These are phyloP conservation scores for Phytophthora idaei DNA, from an alignment of 352 stramenopile genomes.

Conservation along the genomic window DNA sequence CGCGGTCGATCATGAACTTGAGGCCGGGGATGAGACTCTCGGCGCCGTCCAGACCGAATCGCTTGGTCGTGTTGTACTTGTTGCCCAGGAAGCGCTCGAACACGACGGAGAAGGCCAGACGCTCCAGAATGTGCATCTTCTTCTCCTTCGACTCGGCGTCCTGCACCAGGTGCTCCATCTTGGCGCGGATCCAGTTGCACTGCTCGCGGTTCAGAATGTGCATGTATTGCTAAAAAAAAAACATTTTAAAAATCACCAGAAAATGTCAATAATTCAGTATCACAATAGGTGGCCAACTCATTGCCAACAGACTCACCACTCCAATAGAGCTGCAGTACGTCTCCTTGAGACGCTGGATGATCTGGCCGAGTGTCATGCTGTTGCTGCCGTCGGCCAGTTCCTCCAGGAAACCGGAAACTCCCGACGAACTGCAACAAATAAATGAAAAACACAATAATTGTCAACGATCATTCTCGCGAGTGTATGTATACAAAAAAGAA, in stretches of 20 bases:
- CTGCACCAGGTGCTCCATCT: conserved; percentile 82
- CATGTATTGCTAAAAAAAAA: conserved; percentile 94
- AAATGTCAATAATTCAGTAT: conserved; percentile 4
- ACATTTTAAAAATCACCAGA: conserved; percentile 2
- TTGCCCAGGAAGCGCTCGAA: conserved; percentile 98
- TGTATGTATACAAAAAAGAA: conserved; percentile 24
- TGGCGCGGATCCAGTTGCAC: conserved; percentile 98
- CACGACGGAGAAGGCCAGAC: conserved; percentile 97
- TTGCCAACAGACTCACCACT: conserved; percentile 66
- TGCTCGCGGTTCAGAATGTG: conserved; percentile 97
- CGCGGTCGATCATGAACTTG: conserved; percentile 96
- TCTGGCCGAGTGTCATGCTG: conserved; percentile 94
- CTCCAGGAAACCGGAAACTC: conserved; percentile 90
- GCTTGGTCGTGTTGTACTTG: conserved; percentile 99
- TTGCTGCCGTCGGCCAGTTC: conserved; percentile 70
- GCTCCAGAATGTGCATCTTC: conserved; percentile 96
- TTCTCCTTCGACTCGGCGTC: conserved; percentile 89
- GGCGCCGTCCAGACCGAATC: conserved; percentile 97
- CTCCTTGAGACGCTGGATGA: conserved; percentile 93
- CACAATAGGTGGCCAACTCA: background rate
- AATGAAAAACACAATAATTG: conserved; percentile 7
- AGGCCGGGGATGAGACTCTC: conserved; percentile 95
- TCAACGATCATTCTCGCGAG: background rate
- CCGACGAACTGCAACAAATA: conserved; percentile 60
- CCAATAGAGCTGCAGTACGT: conserved; percentile 98